Base-by-base conservation (phyloP, 371 early-diverging fungal genomes). In the Actinomortierella ambigua region DNA sequence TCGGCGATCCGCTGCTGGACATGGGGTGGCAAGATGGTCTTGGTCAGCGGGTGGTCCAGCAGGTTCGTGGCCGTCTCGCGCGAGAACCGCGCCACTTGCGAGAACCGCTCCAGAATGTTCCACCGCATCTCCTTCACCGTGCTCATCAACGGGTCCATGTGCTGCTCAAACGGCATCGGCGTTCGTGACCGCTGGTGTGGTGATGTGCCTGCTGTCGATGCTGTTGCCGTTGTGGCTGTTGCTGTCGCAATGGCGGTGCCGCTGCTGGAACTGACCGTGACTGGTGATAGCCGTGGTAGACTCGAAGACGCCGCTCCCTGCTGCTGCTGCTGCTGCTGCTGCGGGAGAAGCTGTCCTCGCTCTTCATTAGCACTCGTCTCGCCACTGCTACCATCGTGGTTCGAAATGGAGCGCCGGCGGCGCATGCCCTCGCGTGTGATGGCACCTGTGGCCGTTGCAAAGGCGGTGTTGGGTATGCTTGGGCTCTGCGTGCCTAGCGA, bases 81-180 rank as follows among this genome's bases (percentile, higher is more conserved):
- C 26, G 93, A 88, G 46, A 92, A 84, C 26, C 87, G 83, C 0
- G 97, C 93, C 2, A 97, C 92, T 23, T 85, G 82, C 0, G 96
- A 90, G 59, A 97, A 89, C 39, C 86, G 81, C 65, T 94, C 95
- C 26, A 97, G 76, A 22, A 93, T 85, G 58, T 86, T 87, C 94
- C 95, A 95, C 26, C 82, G 76, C 49, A 89, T 79, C 61, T 89
- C 90, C 69, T 90, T 89, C 41, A 86, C 78, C 18, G 85, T 79
- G 42, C 60, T 60, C 22, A 79, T 62, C 41, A 85, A 63, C 4
- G 84, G 84, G 51, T 84, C 80, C 55, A 84, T 79, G 41, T 83
- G 76, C 15, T 27, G 69, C 24, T 49, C 64, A 53, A 65, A 59
- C n/a, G 60, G 48, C 24, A 68, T 20, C 14, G 63, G 75, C 28